Conservation (phyloP, 1,139 yeast genomes). For the Tardiomyces depauwii region DNA sequence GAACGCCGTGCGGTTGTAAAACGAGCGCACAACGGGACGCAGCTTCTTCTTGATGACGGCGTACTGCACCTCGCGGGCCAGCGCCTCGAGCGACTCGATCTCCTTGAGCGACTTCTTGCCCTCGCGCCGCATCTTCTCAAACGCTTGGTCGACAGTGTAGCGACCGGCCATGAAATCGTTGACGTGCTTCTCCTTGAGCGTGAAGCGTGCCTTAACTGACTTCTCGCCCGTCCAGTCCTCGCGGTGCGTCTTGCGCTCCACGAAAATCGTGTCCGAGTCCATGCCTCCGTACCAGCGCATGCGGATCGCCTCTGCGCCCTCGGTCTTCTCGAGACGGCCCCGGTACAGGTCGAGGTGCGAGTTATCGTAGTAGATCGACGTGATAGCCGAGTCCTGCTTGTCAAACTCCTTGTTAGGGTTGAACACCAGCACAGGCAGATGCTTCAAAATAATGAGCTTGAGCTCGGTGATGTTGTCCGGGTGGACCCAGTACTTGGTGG, state of each 20-base stretch:
- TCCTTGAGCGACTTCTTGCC: constrained; percentile 82
- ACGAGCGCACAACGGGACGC: constrained; percentile 91
- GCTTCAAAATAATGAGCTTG: constrained; percentile 83
- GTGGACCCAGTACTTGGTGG: constrained; percentile 98
- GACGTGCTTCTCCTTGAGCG: constrained; percentile 81
- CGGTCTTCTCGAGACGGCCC: constrained; percentile 90
- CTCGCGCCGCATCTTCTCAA: constrained; percentile 85
- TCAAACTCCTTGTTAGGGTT: constrained; percentile 94
- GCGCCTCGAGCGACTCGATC: constrained; percentile 80
- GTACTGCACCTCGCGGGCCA: constrained; percentile 89
- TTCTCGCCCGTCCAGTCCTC: constrained; percentile 99
- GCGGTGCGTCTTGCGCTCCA: constrained; percentile 94
- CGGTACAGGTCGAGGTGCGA: constrained; percentile 79
- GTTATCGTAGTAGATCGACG: constrained; percentile 92
- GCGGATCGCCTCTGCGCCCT: constrained; percentile 98
- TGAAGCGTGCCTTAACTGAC: constrained; percentile 92
- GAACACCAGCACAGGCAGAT: constrained; percentile 91
- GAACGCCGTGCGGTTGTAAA: constrained; percentile 96
- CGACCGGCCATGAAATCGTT: constrained; percentile 75
- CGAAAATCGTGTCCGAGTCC: constrained; percentile 85
- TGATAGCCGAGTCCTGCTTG: constrained; percentile 86
- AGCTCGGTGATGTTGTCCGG: constrained; percentile 98
- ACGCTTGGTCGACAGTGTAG: constrained; percentile 78
- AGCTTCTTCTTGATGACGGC: constrained; percentile 70
- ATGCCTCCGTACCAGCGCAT: constrained; percentile 98